phyloP scores from a whole-genome alignment of 1,284 basidiomycete species.

The Phylloporus gajari region DNA sequence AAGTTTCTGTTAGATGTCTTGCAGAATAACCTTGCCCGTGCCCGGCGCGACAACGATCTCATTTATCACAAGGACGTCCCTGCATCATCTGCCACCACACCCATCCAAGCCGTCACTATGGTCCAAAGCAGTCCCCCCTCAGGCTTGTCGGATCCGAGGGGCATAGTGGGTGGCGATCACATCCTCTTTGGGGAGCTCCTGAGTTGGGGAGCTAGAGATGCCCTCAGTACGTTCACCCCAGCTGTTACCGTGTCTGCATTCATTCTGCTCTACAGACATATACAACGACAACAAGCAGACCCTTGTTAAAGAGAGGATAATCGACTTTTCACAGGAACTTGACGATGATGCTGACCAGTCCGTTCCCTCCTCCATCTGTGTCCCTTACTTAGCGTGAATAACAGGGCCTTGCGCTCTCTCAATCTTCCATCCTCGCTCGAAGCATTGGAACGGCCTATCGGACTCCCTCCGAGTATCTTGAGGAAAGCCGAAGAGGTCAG shows the following conservation, averaged over 20 bases:
- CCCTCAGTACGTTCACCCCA: slow-evolving; percentile 73
- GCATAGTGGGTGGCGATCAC: slow-evolving; percentile 56
- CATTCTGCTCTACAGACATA: slow-evolving; percentile 64
- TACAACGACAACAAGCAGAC: slow-evolving; percentile 87
- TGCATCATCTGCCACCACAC: slow-evolving; percentile 71
- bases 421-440: slow-evolving; percentile 90
- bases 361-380: slow-evolving; percentile 35
- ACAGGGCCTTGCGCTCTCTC: slow-evolving; percentile 75
- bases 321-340: slow-evolving; percentile 70
- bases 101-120: slow-evolving; percentile 76
- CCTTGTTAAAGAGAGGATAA: slow-evolving; percentile 77
- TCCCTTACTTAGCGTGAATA: slow-evolving; percentile 11
- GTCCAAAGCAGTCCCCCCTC: slow-evolving; percentile 71
- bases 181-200: slow-evolving; percentile 83
- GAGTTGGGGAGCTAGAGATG: slow-evolving; percentile 89
- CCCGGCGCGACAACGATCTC: slow-evolving; percentile 93
- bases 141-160: slow-evolving; percentile 72
- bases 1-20: slow-evolving; percentile 76
- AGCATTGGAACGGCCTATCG: slow-evolving; percentile 87
- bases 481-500: slow-evolving; percentile 89
- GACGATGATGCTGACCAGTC: slow-evolving; percentile 74
- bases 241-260: slow-evolving; percentile 2
- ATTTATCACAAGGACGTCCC: slow-evolving; percentile 95
- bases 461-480: slow-evolving; percentile 88
- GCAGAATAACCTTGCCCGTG: slow-evolving; percentile 75